Percentiles rank a stretch among this genome's conserved stretches.
These are phyloP conservation scores for Alternaria metachromatica DNA, from an alignment of 2,329 filamentous ascomycete genomes.

Conservation along the genomic window DNA sequence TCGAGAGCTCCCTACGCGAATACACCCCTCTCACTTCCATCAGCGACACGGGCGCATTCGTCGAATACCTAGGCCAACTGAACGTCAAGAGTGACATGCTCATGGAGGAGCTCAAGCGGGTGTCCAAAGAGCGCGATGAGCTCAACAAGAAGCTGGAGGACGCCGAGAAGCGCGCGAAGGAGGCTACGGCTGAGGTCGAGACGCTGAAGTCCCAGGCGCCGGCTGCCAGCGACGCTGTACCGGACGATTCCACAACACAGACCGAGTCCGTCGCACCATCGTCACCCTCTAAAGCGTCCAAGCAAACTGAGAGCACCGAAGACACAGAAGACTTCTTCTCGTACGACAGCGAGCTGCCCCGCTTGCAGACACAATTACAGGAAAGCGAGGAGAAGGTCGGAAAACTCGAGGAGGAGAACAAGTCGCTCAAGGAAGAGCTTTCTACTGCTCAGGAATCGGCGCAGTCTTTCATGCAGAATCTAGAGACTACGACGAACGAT, in stretches of 20 bases:
- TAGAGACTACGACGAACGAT: conserved; percentile 72
- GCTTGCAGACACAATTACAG: conserved; percentile 76
- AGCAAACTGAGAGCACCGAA: conserved; percentile 37
- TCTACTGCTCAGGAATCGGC: conserved; percentile 72
- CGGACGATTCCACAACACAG: conserved; percentile 37
- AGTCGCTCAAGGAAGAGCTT: conserved; percentile 72
- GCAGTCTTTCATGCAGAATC: conserved; percentile 57
- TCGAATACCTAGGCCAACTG: conserved; percentile 89
- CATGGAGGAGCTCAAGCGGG: conserved; percentile 87
- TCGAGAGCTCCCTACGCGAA: conserved; percentile 88
- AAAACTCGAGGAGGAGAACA: conserved; percentile 72
- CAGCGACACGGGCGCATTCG: conserved; percentile 78
- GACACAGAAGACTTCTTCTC: conserved; percentile 83
- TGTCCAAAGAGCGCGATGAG: conserved; percentile 81
- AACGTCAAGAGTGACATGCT: conserved; percentile 90
- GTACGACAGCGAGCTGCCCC: conserved; percentile 84
- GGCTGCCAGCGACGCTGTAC: conserved; percentile 18
- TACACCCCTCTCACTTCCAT: conserved; percentile 92
- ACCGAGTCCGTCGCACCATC: conserved; percentile 36
- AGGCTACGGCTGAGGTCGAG: conserved; percentile 69
- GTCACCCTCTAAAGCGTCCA: conserved; percentile 34
- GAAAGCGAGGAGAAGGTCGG: conserved; percentile 74
- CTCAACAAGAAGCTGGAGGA: conserved; percentile 79
- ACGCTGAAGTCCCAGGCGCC: conserved; percentile 53
- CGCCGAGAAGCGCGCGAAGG: conserved; percentile 67